phyloP scores from a whole-genome alignment of 176 grass and related monocot species.

The Guadua angustifolia region DNA sequence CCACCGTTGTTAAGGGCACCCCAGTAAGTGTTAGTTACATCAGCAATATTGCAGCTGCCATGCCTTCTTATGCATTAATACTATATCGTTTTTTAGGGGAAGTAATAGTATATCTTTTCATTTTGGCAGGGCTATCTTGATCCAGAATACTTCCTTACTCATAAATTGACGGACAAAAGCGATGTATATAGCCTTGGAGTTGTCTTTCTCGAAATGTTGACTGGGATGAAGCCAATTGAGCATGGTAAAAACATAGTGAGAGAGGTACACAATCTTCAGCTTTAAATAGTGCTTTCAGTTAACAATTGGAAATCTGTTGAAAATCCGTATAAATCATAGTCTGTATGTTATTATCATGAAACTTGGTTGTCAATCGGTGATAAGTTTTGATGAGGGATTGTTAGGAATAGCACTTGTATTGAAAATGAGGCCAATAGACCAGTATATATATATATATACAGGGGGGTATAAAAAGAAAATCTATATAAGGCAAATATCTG shows the following conservation, averaged over 20 bases:
- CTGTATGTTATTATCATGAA: background rate
- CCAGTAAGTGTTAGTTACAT: conserved; percentile 62
- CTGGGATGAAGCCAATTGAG: conserved; percentile 82
- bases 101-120: background rate
- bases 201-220: conserved; percentile 87
- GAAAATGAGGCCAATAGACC: too few relatives aligned
- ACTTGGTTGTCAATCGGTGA: background rate
- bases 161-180: conserved; percentile 91
- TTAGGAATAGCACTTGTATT: too few relatives aligned
- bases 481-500: too few relatives aligned
- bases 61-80: conserved; percentile 4
- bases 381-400: background rate
- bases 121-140: conserved; percentile 88
- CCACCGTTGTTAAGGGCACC: conserved; percentile 89
- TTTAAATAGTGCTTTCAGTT: conserved; percentile 2
- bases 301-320: background rate
- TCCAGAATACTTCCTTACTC: conserved; percentile 93
- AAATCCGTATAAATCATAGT: conserved; percentile 15
- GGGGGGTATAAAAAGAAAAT: too few relatives aligned
- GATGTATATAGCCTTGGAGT: conserved; percentile 92
- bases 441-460: too few relatives aligned
- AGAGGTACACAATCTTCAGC: conserved; percentile 61
- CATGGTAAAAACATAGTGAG: conserved; percentile 97
- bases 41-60: background rate
- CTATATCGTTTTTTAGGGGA: background rate